Base-by-base conservation (phyloP, 1,139 yeast species). In the Protomyces gravidus region DNA sequence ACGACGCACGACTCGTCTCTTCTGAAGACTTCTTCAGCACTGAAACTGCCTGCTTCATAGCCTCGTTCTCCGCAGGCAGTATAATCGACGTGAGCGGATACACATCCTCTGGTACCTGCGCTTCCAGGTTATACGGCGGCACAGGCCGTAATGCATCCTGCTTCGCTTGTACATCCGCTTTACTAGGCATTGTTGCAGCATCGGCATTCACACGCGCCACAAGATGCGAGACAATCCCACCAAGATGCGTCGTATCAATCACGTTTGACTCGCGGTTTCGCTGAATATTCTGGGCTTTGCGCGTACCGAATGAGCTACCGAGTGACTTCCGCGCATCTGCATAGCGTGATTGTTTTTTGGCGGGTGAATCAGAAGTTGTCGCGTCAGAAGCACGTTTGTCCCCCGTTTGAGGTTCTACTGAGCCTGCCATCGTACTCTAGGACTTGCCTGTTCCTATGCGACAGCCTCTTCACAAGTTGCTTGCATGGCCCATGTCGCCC, bases 271-370 rank as follows among this genome's bases (percentile, higher is more conserved):
- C 94, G 69, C 83, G 73, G 70, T 85, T 90, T 56, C 81, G 77
- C 69, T 94, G 87, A 40, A 96, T 95, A 68, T 88, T 86, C 75
- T 89, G 90, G 63, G 97, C 97, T 74, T 85, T 90, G 75, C 88
- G 89, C 63, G 98, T 90, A 79, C 99, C 99, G 67, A 92, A 92
- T 1, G 95, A 94, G 73, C 89, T 92, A 69, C 98, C 98, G 68
- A 92, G 79, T 2, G 88, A 87, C 64, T 81, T 86, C 71, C 96
- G 80, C 73, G 86, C 88, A 13, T 55, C 59, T 13, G 49, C 49
- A 40, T 55, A 55, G 27, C 17, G 15, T 4, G 45, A 17, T 13
- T 53, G 58, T 30, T 53, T 53, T 19, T 23, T 27, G 5, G 58
- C 45, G 13, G 58, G 47, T 42, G 21, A 50, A 21, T n/a, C 58